Percentiles rank a stretch among this genome's conserved stretches.
Conservation (phyloP, 2,329 filamentous ascomycete genomes). For the Alternaria metachromatica region DNA sequence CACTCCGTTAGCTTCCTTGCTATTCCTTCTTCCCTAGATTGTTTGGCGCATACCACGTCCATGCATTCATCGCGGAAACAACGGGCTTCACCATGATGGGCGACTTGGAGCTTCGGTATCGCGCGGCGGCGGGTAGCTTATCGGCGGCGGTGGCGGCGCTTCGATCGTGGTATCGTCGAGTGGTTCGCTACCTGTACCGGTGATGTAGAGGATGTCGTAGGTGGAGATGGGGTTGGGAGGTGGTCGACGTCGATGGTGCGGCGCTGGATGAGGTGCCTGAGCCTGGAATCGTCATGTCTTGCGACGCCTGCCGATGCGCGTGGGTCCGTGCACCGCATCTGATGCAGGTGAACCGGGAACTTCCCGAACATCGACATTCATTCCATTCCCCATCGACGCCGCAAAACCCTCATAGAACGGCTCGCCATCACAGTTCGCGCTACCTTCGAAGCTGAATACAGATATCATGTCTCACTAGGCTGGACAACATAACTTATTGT, state of each 20-base stretch:
- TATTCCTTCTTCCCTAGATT: background rate
- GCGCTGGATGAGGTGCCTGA: slow-evolving; percentile 9
- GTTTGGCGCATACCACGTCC: slow-evolving; percentile 78
- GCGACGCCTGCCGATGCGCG: slow-evolving; percentile 10
- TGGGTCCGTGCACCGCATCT: slow-evolving; percentile 5
- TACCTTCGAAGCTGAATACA: background rate
- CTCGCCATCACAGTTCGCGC: background rate
- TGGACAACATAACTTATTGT: background rate
- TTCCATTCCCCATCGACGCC: background rate
- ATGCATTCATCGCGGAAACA: slow-evolving; percentile 89
- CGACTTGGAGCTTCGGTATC: slow-evolving; percentile 16
- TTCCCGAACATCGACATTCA: background rate
- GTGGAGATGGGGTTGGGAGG: background rate
- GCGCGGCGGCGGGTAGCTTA: slow-evolving; percentile 20
- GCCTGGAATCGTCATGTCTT: slow-evolving; percentile 20
- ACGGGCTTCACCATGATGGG: slow-evolving; percentile 92
- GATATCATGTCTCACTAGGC: background rate
- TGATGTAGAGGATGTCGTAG: background rate
- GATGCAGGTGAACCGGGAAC: background rate
- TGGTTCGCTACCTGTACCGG: background rate
- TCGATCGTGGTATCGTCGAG: background rate
- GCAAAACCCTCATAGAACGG: background rate
- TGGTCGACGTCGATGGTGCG: slow-evolving; percentile 9
- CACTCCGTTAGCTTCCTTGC: slow-evolving; percentile 23
- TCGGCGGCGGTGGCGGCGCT: slow-evolving; percentile 15